Base-by-base conservation (phyloP, 73 alveolate genomes). In the Paraurostyla sp. region DNA sequence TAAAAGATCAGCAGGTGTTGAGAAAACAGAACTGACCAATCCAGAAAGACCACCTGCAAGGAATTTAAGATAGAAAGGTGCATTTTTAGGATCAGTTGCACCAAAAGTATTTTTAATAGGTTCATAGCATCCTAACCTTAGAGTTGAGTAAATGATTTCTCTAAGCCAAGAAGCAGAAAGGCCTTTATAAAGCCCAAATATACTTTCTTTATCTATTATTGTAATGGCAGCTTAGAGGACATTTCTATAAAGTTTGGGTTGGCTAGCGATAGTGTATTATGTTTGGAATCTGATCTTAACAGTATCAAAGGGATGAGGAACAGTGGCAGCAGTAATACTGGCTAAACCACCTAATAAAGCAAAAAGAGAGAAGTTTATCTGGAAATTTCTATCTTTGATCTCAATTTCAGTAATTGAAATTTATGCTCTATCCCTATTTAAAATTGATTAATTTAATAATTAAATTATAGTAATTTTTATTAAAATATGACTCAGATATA, bases 41-140 rank as follows among this genome's bases (percentile, higher is more conserved):
- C 98, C 98, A 46, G 94, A 63, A 89, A 91, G 49, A 11, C 93
- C 88, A 0, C 98, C 98, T 13, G 96, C 92, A 29, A 88, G 35
- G 62, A 93, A 80, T 69, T 93, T 93, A 9, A 58, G 60, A 45
- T 73, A 92, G 58, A 93, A 76, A 45, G 94, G 81, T 9, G 96
- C 87, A 40, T 93, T 93, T 22, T 73, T 82, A 0, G 91, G 69
- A 80, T 91, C 96, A 6, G 96, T 91, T 49, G 92, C 98, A 38
- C 94, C 94, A 0, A 87, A 45, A 40, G 87, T 59, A 27, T 62
- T 52, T 42, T 93, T 93, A 59, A 93, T 90, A 9, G 95, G 95
- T 63, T 93, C 97, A 90, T 93, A 93, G 20, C 76, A 71, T 22
- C 97, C 97, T 4, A 93, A 87, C 85, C 97, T 93, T 41, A 93